These are phyloP conservation scores for Gymnopilus dilepis DNA, from an alignment of 768 basidiomycete species.

Conservation along the genomic window DNA sequence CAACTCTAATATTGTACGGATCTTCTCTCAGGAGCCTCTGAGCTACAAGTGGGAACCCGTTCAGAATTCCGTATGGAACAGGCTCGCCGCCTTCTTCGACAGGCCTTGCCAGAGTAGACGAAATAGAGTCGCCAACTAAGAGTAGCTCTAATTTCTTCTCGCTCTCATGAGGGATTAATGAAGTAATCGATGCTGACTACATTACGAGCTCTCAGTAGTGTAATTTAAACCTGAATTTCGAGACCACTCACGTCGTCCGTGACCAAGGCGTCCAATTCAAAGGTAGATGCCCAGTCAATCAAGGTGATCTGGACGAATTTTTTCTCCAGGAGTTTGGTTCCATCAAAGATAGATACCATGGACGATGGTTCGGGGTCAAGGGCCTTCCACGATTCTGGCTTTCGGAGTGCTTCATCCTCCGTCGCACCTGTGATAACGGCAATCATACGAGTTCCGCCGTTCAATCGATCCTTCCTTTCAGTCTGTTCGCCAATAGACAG, in stretches of 20 bases:
- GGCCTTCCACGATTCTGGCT: slow-evolving; percentile 1
- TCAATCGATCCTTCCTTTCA: slow-evolving; percentile 19
- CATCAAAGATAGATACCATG: slow-evolving; percentile 11
- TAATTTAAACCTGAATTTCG: neutral
- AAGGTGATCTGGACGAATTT: slow-evolving; percentile 9
- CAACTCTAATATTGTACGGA: neutral
- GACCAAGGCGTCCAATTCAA: slow-evolving; percentile 11
- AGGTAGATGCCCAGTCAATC: slow-evolving; percentile 20
- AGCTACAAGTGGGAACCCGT: slow-evolving; percentile 14
- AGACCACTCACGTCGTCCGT: slow-evolving; percentile 9
- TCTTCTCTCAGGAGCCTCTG: slow-evolving; percentile 4
- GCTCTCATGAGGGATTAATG: neutral
- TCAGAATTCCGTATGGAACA: slow-evolving; percentile 14
- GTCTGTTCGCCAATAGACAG: slow-evolving; percentile 14
- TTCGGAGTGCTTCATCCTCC: neutral
- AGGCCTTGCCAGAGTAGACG: slow-evolving; percentile 10
- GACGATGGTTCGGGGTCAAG: slow-evolving; percentile 7
- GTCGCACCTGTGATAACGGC: slow-evolving; percentile 8
- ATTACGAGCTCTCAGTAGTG: neutral
- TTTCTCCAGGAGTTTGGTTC: neutral
- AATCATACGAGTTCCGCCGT: slow-evolving; percentile 23
- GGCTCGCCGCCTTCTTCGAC: slow-evolving; percentile 13
- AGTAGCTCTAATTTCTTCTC: neutral
- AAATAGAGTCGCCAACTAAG: slow-evolving; percentile 17
- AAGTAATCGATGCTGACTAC: slow-evolving; percentile 7